Evolutionary conservation across 805 yeast species (phyloP).

Genomic region (Cyberlindnera nakhonratchasimensis): DNA sequence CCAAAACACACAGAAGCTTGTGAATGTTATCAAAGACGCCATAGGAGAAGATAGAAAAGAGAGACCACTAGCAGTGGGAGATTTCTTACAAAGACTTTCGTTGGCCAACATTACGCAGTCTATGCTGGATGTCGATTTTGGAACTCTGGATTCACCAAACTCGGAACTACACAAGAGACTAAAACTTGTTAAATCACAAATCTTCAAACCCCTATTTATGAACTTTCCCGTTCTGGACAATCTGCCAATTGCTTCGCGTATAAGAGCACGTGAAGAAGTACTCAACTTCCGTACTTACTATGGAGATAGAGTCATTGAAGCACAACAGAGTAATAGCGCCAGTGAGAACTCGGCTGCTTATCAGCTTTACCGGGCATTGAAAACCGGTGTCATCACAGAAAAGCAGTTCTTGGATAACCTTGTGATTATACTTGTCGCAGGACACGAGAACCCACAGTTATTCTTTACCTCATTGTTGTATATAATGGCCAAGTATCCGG

Average conservation of each 20-base stretch:
- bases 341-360: conserved; percentile 39
- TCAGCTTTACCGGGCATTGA: conserved; percentile 38
- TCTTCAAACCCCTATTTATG: conserved; percentile 51
- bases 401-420: conserved; percentile 52
- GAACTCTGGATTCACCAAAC: conserved; percentile 32
- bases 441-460: conserved; percentile 61
- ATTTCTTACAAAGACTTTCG: conserved; percentile 43
- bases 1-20: conserved; percentile 36
- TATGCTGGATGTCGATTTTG: conserved; percentile 47
- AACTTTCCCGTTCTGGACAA: conserved; percentile 53
- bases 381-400: conserved; percentile 36
- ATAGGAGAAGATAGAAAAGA: conserved; percentile 9
- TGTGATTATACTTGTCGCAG: conserved; percentile 54
- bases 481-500: conserved; percentile 41
- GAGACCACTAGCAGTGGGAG: conserved; percentile 31
- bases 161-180: conserved; percentile 38
- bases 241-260: conserved; percentile 46
- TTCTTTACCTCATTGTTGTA: conserved; percentile 45
- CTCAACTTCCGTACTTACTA: conserved; percentile 37
- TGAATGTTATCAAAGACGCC: conserved; percentile 26
- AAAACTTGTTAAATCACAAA: conserved; percentile 45
- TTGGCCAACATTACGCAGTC: conserved; percentile 49
- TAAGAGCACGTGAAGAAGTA: conserved; percentile 42
- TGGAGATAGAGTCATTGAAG: conserved; percentile 32
- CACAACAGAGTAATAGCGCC: conserved; percentile 24